These are phyloP conservation scores for Pichia occidentalis DNA, from an alignment of 805 yeast genomes.

Conservation along the genomic window DNA sequence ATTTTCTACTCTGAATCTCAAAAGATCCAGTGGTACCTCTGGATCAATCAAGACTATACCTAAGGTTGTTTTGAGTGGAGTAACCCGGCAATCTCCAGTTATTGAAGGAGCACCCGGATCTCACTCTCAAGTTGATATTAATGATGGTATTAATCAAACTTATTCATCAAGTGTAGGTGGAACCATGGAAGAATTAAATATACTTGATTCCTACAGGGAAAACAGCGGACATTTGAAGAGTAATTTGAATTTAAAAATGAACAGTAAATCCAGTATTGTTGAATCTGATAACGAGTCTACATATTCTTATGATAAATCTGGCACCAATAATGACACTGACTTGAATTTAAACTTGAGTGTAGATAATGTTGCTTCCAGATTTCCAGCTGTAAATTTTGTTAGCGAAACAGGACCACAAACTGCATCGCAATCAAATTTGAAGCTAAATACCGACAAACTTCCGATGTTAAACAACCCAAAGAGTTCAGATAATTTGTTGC, in stretches of 20 bases:
- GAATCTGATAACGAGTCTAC: background rate
- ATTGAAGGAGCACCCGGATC: no score
- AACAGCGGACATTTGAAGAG: no score
- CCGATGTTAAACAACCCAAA: background rate
- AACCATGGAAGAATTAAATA: no score
- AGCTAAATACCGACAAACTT: no score
- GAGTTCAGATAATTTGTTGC: background rate
- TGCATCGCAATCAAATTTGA: no score
- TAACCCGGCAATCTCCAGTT: no score
- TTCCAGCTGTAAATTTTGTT: no score
- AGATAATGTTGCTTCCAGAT: conserved; percentile 44
- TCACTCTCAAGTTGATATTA: background rate
- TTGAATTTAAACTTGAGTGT: background rate
- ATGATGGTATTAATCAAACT: background rate
- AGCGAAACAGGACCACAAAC: no score
- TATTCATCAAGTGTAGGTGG: background rate
- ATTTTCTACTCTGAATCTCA: conserved; percentile 6
- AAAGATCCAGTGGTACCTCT: background rate
- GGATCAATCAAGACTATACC: conserved; percentile 7
- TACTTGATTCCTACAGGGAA: no score
- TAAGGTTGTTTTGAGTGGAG: background rate
- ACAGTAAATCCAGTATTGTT: background rate
- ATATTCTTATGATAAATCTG: no score
- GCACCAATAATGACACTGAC: background rate
- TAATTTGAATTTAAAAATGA: no score